Evolutionary conservation across 2,329 filamentous ascomycete genomes (phyloP), one percentile per base, ranked within the genome.

Genomic region (Achaetomium macrosporum): DNA sequence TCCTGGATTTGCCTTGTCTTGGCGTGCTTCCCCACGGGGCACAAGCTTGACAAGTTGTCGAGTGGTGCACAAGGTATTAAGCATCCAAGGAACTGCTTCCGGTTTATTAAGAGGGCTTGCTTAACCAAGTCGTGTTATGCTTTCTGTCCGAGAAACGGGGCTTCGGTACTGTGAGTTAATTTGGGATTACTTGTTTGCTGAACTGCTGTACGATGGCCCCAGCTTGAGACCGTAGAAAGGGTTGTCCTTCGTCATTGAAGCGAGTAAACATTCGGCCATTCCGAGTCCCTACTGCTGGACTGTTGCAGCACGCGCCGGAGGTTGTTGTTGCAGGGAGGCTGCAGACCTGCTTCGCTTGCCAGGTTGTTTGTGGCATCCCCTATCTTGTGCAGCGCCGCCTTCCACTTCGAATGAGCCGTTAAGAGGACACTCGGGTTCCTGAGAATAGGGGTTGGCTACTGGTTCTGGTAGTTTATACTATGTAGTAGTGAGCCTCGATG

Each of bases 301-400:
- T 19, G 40, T 13, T 42, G 47, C 43, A 50, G 52, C 35, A 46
- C 41, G 31, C 52, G 36, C 20, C 42, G 36, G 42, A 36, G 39
- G 25, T 25, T 25, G 25, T 25, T 25, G 25, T 25, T 25, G 25
- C 44, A 47, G 40, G 41, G 37, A 10, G 35, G 41, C 41, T 53
- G 51, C 45, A 45, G 41, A 31, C 47, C 25, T 30, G 51, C 46
- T 47, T 31, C 42, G n/a, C 20, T 48, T 39, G 40, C 19, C 19
- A 19, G 40, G 19, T 31, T 20, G 31, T n/a, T 36, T 49, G 35
- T 11, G 42, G 45, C 8, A 42, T 54, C 52, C 39, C 52, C 47
- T 50, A 33, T 54, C 43, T 17, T 19, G 17, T 50, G 52, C 47
- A 54, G 47, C 39, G 19, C 20, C 25, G 39, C 37, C 39, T 43